Evolutionary conservation across 306 rosid genomes (phyloP).

Genomic region (Carpinus viminea): DNA sequence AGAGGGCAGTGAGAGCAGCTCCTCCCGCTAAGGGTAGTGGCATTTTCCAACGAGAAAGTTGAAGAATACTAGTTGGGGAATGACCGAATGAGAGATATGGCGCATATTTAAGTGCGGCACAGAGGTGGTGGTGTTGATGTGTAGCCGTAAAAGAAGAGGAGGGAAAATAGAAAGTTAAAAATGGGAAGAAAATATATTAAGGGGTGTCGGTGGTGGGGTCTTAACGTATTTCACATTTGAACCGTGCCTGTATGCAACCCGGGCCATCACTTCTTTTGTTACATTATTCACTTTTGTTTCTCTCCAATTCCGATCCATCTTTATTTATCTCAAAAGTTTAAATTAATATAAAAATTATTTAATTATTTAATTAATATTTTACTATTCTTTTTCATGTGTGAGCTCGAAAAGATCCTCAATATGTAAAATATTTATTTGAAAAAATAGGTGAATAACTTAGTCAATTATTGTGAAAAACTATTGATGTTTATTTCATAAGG

Average conservation of each 20-base stretch:
- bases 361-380: too few species aligned
- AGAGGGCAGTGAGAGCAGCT: conserved; percentile 25
- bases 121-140: not conserved
- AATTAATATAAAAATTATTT: too few species aligned
- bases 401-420: too few species aligned
- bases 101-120: conserved; percentile 62
- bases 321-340: too few species aligned
- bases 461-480: too few species aligned
- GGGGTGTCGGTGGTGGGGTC: conserved; percentile 68
- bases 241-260: conserved; percentile 27
- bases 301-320: not conserved
- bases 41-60: conserved; percentile 39
- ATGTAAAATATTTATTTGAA: too few species aligned
- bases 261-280: too few species aligned
- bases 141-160: conserved; percentile 29
- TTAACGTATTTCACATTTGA: conserved; percentile 18
- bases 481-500: too few species aligned
- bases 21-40: conserved; percentile 36
- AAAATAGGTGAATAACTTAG: too few species aligned
- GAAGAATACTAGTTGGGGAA: not conserved
- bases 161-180: conserved; percentile 22
- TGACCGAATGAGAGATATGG: conserved; percentile 27
- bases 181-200: not conserved
- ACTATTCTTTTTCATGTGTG: too few species aligned
- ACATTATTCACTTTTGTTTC: not conserved